Conservation (phyloP, 352 stramenopile genomes). For the Globisporangium alternatum region DNA sequence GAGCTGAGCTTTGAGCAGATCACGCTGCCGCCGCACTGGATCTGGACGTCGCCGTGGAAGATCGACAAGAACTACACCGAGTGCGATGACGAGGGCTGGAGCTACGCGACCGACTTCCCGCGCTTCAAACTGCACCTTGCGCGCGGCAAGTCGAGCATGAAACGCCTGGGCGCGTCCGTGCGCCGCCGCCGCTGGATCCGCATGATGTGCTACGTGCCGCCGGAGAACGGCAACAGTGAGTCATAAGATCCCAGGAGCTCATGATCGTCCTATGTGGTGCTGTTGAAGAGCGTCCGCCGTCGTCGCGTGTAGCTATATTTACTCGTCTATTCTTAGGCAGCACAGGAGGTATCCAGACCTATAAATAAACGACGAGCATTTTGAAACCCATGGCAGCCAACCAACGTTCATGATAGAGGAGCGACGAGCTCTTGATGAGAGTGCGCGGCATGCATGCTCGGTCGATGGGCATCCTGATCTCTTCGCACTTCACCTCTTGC, state of each 20-base stretch:
- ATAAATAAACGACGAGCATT: conserved; percentile 5
- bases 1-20: conserved; percentile 81
- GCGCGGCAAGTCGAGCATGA: conserved; percentile 76
- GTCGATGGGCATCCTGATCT: background rate
- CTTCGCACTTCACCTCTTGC: conserved; percentile 8
- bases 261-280: background rate
- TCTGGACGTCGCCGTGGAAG: conserved; percentile 83
- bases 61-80: conserved; percentile 89
- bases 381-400: background rate
- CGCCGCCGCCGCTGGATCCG: conserved; percentile 80
- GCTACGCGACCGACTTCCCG: conserved; percentile 83
- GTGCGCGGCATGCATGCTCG: too few relatives aligned
- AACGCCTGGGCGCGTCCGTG: conserved; percentile 68
- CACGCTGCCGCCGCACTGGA: conserved; percentile 67
- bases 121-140: conserved; percentile 82
- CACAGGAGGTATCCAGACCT: background rate
- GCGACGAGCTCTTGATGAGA: background rate
- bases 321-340: conserved; percentile 2
- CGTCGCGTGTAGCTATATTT: conserved; percentile 4
- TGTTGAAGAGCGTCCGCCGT: background rate
- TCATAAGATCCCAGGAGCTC: background rate
- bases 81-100: conserved; percentile 87
- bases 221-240: conserved; percentile 22
- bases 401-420: background rate
- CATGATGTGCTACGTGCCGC: conserved; percentile 80